Percentiles rank a stretch among this genome's conserved stretches.
These are phyloP conservation scores for Pseudocercospora macadamiae DNA, from an alignment of 2,329 filamentous ascomycete species.

Conservation along the genomic window DNA sequence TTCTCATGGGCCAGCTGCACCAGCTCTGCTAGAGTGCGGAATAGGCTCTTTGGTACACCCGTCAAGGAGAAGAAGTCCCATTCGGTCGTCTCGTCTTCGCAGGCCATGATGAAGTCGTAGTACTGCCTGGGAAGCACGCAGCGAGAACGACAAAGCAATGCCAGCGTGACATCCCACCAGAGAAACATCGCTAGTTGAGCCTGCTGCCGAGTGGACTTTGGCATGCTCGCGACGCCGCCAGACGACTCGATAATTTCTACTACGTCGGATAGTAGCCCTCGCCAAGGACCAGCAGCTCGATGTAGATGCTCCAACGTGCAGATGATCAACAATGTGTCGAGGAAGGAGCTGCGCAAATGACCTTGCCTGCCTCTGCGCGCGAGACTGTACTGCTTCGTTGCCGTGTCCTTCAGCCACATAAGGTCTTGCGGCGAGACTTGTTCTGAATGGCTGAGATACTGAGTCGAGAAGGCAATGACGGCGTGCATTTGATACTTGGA, in stretches of 20 bases:
- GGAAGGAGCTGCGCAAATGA: not conserved
- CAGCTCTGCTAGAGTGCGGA: constrained; percentile 1
- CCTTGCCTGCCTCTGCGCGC: not conserved
- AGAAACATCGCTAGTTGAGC: constrained; percentile 11
- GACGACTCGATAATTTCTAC: constrained; percentile 5
- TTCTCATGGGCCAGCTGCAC: constrained; percentile 10
- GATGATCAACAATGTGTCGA: constrained; percentile 7
- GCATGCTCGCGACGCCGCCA: constrained; percentile 7
- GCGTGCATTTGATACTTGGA: constrained; percentile 10
- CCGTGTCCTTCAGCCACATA: constrained; percentile 3
- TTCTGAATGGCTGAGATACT: constrained; percentile 8
- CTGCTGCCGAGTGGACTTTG: constrained; percentile 1
- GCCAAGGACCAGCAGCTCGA: constrained; percentile 11
- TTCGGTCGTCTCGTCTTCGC: constrained; percentile 2
- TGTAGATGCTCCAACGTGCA: constrained; percentile 8
- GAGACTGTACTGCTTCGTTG: constrained; percentile 4
- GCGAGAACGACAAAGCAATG: constrained; percentile 4
- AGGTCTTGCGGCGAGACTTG: not conserved
- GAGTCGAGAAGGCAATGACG: constrained; percentile 4
- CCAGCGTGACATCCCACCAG: constrained; percentile 10
- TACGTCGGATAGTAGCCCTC: not conserved
- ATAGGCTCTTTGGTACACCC: constrained; percentile 5
- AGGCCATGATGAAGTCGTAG: constrained; percentile 7
- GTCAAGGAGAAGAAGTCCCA: constrained; percentile 9
- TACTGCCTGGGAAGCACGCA: constrained; percentile 4